A percentile compares a stretch with the other conserved stretches of the same genome.
Conservation (phyloP, 768 basidiomycete species). For the Psilocybe azurescens region DNA sequence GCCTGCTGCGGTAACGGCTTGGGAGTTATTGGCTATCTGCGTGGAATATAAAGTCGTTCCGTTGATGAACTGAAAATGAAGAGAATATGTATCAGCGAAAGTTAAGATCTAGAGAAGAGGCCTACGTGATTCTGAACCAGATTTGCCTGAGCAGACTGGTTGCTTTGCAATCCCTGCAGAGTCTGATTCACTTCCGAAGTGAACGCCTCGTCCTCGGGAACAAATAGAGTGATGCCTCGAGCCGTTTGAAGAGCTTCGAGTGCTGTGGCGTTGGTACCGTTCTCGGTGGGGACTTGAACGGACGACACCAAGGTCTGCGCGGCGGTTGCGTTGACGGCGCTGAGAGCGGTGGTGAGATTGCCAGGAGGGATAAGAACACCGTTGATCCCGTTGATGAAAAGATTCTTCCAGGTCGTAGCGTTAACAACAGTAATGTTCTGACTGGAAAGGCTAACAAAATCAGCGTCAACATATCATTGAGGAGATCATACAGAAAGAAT, state of each 20-base stretch:
- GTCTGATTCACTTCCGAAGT: conserved; percentile 34
- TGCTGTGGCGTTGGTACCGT: conserved; percentile 41
- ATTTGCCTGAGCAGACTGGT: conserved; percentile 47
- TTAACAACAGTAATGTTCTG: conserved; percentile 37
- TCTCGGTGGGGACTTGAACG: conserved; percentile 26
- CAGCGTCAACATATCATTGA: not conserved
- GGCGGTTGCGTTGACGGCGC: conserved; percentile 45
- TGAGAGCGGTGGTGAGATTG: conserved; percentile 46
- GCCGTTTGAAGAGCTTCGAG: conserved; percentile 40
- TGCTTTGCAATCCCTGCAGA: conserved; percentile 41
- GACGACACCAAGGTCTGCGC: conserved; percentile 37
- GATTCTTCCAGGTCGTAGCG: conserved; percentile 43
- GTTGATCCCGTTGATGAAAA: conserved; percentile 52
- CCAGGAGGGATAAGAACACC: conserved; percentile 60
- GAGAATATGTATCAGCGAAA: not conserved
- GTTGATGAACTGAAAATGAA: conserved; percentile 57
- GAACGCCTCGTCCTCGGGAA: conserved; percentile 61
- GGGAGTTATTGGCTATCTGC: conserved; percentile 37
- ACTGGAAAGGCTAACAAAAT: conserved; percentile 14
- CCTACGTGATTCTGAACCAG: conserved; percentile 68
- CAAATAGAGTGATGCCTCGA: conserved; percentile 69
- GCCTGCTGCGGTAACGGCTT: conserved; percentile 61
- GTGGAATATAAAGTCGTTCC: conserved; percentile 71
- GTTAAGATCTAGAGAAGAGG: conserved; percentile 2
- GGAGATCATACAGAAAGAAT: conserved; percentile 5